These are phyloP conservation scores for Penicillium riverlandense DNA, from an alignment of 495 filamentous ascomycete species.

Conservation along the genomic window DNA sequence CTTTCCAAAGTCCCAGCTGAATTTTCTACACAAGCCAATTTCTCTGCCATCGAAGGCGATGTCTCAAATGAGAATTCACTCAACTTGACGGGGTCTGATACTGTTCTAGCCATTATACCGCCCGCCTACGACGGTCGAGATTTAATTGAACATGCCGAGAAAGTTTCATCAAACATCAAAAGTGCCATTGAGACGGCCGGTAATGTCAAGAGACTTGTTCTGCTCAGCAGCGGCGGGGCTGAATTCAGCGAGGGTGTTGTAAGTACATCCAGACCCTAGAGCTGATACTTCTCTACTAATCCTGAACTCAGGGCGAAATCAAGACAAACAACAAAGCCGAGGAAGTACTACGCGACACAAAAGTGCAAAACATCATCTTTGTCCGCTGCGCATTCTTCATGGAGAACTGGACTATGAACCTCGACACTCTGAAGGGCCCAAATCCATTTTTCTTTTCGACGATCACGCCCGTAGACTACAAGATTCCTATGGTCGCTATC, in stretches of 20 bases:
- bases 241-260: constrained; percentile 3
- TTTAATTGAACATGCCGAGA: no score
- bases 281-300: no score
- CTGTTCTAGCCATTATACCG: no score
- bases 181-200: not conserved
- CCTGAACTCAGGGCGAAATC: no score
- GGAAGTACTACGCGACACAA: not conserved
- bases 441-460: constrained; percentile 1
- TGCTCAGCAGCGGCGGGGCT: constrained; percentile 1
- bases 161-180: not conserved
- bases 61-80: no score
- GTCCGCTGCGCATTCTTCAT: not conserved
- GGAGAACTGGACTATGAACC: constrained; percentile 1
- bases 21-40: no score
- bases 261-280: not conserved
- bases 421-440: not conserved
- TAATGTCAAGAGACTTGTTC: not conserved
- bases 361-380: constrained; percentile 1
- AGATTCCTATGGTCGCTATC: no score
- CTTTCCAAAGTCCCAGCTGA: no score
- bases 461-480: not conserved
- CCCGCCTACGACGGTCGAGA: no score
- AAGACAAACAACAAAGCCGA: not conserved
- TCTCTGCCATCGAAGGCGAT: no score
- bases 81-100: no score